These are phyloP conservation scores for Fraxinus sp. DNA, from an alignment of 305 asterid species.

Conservation along the genomic window DNA sequence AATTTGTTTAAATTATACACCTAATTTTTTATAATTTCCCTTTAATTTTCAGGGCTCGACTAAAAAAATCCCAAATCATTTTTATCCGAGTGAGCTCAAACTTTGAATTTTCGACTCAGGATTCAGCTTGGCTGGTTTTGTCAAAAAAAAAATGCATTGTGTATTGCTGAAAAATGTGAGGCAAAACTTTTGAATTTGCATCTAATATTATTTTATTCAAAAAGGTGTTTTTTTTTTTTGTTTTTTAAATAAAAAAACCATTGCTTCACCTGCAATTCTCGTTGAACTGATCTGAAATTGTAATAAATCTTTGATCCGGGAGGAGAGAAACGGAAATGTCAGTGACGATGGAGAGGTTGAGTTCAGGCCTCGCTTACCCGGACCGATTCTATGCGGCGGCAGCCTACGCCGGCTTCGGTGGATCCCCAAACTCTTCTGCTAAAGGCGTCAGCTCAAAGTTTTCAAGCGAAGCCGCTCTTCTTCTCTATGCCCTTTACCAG, in stretches of 20 bases:
- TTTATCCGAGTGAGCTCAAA: too few relatives aligned
- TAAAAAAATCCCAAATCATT: too few relatives aligned
- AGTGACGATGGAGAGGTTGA: slow-evolving; percentile 63
- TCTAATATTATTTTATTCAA: too few relatives aligned
- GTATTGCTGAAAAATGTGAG: too few relatives aligned
- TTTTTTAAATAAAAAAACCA: neutral
- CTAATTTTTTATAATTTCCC: too few relatives aligned
- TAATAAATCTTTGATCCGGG: neutral
- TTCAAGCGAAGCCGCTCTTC: slow-evolving; percentile 74
- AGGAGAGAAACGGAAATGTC: slow-evolving; percentile 28
- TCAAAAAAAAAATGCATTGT: too few relatives aligned
- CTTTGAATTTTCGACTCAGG: too few relatives aligned
- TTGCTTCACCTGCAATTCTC: neutral
- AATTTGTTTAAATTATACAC: too few relatives aligned
- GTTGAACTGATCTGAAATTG: neutral
- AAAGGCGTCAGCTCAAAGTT: slow-evolving; percentile 74
- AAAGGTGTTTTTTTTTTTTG: too few relatives aligned
- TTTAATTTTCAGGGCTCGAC: too few relatives aligned
- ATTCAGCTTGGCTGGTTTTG: too few relatives aligned
- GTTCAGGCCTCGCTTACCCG: slow-evolving; percentile 89
- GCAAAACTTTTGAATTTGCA: too few relatives aligned
- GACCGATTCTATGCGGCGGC: slow-evolving; percentile 95
- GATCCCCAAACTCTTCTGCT: slow-evolving; percentile 64
- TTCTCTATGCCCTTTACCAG: slow-evolving; percentile 85
- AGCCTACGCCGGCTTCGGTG: slow-evolving; percentile 77